Conservation (phyloP, 495 filamentous ascomycete species). For the Aeminium ludgeri region DNA sequence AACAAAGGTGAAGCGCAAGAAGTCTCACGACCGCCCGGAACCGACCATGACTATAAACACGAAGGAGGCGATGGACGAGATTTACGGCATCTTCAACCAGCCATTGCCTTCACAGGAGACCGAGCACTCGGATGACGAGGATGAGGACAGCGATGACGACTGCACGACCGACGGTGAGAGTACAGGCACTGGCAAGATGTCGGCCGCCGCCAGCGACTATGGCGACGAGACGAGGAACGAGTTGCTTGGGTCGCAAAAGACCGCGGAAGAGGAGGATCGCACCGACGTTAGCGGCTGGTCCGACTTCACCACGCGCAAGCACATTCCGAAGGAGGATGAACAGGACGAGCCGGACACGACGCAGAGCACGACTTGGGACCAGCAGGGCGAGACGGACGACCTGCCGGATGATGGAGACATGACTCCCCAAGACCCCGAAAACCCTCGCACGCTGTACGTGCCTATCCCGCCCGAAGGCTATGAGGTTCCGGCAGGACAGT, state of each 20-base stretch:
- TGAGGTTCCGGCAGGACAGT: constrained; percentile 53
- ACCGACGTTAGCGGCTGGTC: constrained; percentile 52
- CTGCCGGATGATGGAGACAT: constrained; percentile 13
- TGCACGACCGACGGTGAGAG: constrained; percentile 73
- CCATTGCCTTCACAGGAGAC: constrained; percentile 46
- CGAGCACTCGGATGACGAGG: constrained; percentile 25
- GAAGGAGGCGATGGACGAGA: constrained; percentile 86
- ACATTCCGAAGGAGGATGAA: constrained; percentile 38
- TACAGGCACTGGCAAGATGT: constrained; percentile 56
- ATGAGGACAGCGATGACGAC: constrained; percentile 47
- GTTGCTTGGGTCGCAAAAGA: constrained; percentile 30
- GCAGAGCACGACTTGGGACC: constrained; percentile 22
- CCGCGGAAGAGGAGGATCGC: constrained; percentile 24
- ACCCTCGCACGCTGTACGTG: constrained; percentile 35
- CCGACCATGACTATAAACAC: constrained; percentile 97
- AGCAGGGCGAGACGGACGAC: constrained; percentile 19
- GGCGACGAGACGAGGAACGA: constrained; percentile 41
- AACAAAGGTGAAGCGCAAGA: constrained; percentile 59
- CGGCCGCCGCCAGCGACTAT: constrained; percentile 42
- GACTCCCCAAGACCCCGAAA: constrained; percentile 22
- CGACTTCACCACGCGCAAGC: constrained; percentile 59
- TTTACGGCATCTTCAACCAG: constrained; percentile 91
- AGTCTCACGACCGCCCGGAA: constrained; percentile 38
- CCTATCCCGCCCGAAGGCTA: constrained; percentile 74
- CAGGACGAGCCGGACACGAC: constrained; percentile 21